Conservation (phyloP, 2,329 filamentous ascomycete genomes). For the Phyllachora maydis region DNA sequence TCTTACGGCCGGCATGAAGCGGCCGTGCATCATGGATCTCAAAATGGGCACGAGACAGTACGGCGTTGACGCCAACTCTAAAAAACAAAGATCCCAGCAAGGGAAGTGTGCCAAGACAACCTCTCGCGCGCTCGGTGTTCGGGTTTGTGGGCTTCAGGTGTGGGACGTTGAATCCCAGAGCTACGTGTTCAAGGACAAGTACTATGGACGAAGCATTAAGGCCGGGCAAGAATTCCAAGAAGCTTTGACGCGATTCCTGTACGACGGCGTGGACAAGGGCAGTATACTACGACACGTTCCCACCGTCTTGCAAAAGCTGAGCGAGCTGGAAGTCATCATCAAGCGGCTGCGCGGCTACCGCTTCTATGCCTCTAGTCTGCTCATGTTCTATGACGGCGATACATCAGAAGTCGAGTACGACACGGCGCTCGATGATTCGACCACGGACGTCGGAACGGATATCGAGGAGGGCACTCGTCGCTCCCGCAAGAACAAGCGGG, state of each 20-base stretch:
- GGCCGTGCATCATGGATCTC: slow-evolving; percentile 87
- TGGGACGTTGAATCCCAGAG: slow-evolving; percentile 73
- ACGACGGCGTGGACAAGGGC: slow-evolving; percentile 63
- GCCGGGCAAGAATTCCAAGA: slow-evolving; percentile 77
- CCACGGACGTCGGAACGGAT: slow-evolving; percentile 36
- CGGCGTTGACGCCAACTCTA: slow-evolving; percentile 73
- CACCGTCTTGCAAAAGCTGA: slow-evolving; percentile 64
- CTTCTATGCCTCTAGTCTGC: slow-evolving; percentile 83
- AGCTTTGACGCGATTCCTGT: slow-evolving; percentile 74
- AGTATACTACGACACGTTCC: slow-evolving; percentile 79
- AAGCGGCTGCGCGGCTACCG: slow-evolving; percentile 64
- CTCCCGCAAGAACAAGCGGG: slow-evolving; percentile 22
- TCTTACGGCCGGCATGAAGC: slow-evolving; percentile 87
- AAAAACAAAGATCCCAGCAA: slow-evolving; percentile 83
- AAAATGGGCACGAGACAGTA: slow-evolving; percentile 99
- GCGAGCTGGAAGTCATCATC: slow-evolving; percentile 67
- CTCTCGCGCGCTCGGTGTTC: slow-evolving; percentile 74
- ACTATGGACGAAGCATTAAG: slow-evolving; percentile 77
- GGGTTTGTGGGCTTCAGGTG: slow-evolving; percentile 87
- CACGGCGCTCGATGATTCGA: slow-evolving; percentile 31
- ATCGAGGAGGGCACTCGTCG: slow-evolving; percentile 25
- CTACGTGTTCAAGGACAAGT: slow-evolving; percentile 96
- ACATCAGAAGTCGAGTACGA: slow-evolving; percentile 24
- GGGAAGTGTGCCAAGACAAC: slow-evolving; percentile 87
- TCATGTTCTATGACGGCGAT: slow-evolving; percentile 93